These are phyloP conservation scores for Onygena corvina DNA, from an alignment of 2,329 filamentous ascomycete species.

Conservation along the genomic window DNA sequence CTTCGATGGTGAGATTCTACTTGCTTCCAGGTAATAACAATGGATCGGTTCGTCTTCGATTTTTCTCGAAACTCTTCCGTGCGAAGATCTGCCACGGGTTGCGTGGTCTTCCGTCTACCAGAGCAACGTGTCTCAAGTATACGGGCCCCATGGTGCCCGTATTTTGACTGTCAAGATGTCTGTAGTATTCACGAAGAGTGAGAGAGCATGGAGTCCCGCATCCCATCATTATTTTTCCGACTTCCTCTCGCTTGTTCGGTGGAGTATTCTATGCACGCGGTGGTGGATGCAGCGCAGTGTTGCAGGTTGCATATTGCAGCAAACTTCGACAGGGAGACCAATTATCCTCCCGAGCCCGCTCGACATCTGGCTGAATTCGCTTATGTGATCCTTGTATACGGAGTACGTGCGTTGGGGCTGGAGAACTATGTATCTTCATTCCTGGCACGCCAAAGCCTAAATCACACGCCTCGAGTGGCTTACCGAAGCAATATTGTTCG, in stretches of 20 bases:
- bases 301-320: slow-evolving; percentile 4
- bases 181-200: no score
- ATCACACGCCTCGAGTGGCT: neutral
- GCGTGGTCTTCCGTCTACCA: no score
- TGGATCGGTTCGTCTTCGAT: no score
- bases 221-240: neutral
- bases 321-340: neutral
- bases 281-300: neutral
- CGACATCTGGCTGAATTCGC: neutral
- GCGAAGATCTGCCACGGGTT: no score
- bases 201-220: neutral
- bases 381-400: slow-evolving; percentile 5
- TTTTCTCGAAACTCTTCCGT: no score
- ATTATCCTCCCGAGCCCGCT: neutral
- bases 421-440: no score
- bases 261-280: slow-evolving; percentile 1
- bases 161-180: no score
- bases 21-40: no score
- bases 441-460: neutral
- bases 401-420: slow-evolving; percentile 6
- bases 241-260: neutral
- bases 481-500: neutral
- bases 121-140: no score
- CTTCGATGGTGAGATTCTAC: no score
- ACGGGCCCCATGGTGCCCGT: slow-evolving; percentile 2